phyloP scores from a whole-genome alignment of 306 rosid species.

The Medicago ruthenica region DNA sequence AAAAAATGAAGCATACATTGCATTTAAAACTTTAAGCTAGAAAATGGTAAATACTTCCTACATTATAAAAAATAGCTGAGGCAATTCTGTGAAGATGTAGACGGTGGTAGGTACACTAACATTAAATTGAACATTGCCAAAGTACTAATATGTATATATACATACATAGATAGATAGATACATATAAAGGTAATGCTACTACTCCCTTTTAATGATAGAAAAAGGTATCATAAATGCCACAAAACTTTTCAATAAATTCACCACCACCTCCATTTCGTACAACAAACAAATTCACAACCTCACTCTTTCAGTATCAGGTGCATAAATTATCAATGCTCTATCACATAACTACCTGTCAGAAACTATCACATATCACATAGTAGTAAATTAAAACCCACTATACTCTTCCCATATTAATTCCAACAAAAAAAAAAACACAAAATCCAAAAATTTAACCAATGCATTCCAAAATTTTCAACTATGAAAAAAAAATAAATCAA shows the following conservation, averaged over 20 bases:
- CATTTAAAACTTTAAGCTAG: background rate
- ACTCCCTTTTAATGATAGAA: background rate
- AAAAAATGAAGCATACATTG: background rate
- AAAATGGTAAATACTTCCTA: background rate
- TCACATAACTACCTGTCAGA: background rate
- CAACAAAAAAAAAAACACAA: background rate
- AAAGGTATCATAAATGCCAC: slow-evolving; percentile 18
- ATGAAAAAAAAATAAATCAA: no score
- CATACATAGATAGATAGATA: slow-evolving; percentile 3
- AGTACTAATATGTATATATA: background rate
- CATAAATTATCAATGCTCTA: background rate
- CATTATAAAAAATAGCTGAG: background rate
- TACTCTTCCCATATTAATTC: background rate
- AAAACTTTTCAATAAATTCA: slow-evolving; percentile 8
- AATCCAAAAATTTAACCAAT: background rate
- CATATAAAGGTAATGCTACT: slow-evolving; percentile 9
- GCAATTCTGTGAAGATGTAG: slow-evolving; percentile 4
- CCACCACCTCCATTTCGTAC: background rate
- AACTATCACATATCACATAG: background rate
- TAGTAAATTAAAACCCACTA: background rate
- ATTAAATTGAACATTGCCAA: slow-evolving; percentile 24
- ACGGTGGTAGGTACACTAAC: background rate
- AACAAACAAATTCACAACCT: slow-evolving; percentile 13
- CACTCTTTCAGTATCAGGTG: slow-evolving; percentile 9
- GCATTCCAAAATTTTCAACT: background rate